Evolutionary conservation across 371 early-diverging fungal species (phyloP).

Genomic region (Vairimorpha ceranae): DNA sequence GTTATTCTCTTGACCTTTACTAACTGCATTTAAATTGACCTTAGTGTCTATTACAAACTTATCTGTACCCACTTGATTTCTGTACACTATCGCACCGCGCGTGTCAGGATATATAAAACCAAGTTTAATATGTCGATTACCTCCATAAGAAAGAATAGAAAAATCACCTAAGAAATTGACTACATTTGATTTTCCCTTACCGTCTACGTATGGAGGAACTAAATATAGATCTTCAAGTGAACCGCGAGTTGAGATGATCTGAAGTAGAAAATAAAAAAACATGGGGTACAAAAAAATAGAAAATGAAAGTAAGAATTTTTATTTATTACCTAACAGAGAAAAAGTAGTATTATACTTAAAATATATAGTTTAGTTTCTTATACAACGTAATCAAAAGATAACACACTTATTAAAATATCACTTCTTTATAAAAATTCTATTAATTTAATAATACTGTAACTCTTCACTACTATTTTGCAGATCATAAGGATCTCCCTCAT

Average conservation of each 20-base stretch:
- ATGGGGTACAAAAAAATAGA: background rate
- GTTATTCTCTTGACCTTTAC: background rate
- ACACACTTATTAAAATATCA: too few relatives aligned
- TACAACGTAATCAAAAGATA: background rate
- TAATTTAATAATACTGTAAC: background rate
- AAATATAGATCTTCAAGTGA: background rate
- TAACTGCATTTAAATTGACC: background rate
- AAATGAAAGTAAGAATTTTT: too few relatives aligned
- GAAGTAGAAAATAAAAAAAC: background rate
- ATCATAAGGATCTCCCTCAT: background rate
- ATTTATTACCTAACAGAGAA: too few relatives aligned
- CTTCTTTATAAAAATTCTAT: too few relatives aligned
- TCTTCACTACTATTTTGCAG: background rate
- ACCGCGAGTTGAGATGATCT: background rate
- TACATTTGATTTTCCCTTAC: background rate
- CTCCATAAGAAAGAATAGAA: constrained; percentile 1
- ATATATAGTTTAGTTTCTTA: background rate
- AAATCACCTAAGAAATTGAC: background rate
- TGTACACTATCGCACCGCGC: background rate
- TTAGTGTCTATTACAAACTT: background rate
- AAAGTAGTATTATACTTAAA: background rate
- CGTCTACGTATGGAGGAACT: background rate
- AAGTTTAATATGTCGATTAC: background rate
- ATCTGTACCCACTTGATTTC: background rate
- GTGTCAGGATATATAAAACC: background rate